A percentile compares a stretch with the other conserved stretches of the same genome.
phyloP scores from a whole-genome alignment of 257 asterid species.

The Eustoma russellianum region DNA sequence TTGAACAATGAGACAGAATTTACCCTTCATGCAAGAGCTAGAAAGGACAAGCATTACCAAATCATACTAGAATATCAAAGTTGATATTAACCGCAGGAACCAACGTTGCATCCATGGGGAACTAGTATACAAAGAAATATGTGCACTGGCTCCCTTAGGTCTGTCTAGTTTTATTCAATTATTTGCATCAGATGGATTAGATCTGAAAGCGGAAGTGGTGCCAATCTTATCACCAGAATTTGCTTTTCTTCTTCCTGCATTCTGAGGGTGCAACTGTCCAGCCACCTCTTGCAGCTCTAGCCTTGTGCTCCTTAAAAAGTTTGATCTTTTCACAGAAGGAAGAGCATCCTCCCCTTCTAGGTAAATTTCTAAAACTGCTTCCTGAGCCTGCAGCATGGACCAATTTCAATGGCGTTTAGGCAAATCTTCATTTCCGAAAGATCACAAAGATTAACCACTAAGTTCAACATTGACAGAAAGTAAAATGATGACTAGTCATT shows the following conservation, averaged over 20 bases:
- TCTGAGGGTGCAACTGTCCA: background rate
- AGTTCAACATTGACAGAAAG: no score
- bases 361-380: constrained; percentile 20
- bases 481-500: no score
- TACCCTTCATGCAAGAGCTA: no score
- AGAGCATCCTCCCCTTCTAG: constrained; percentile 51
- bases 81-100: no score
- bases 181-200: constrained; percentile 16
- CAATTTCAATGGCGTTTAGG: no score
- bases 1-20: no score
- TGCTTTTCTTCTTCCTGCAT: constrained; percentile 13
- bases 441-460: no score
- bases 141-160: constrained; percentile 12
- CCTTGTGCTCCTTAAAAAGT: constrained; percentile 12
- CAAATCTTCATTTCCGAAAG: no score
- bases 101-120: no score
- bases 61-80: no score
- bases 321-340: constrained; percentile 36
- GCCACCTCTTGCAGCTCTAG: constrained; percentile 11
- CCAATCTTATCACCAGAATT: constrained; percentile 15
- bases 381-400: constrained; percentile 49
- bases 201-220: constrained; percentile 21
- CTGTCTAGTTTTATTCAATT: constrained; percentile 17
- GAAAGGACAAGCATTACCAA: no score
- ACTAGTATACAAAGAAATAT: no score